phyloP scores from a whole-genome alignment of 768 basidiomycete genomes.

The Mrakia frigida region DNA sequence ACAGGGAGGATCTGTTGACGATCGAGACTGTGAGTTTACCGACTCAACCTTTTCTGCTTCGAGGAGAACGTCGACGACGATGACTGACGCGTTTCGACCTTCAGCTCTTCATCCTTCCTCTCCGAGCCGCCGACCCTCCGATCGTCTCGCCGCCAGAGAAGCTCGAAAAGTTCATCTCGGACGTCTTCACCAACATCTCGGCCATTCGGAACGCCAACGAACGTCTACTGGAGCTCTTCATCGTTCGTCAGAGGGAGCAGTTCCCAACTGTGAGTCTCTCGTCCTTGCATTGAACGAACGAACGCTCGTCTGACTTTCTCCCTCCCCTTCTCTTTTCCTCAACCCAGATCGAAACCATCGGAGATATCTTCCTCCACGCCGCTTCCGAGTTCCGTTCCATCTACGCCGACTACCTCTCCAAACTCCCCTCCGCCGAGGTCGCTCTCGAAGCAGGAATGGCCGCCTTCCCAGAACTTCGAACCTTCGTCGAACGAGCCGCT shows the following conservation, averaged over 20 bases:
- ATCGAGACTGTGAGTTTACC: slow-evolving; percentile 59
- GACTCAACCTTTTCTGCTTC: slow-evolving; percentile 25
- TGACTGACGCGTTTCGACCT: neutral
- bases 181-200: slow-evolving; percentile 82
- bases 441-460: slow-evolving; percentile 80
- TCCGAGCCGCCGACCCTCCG: slow-evolving; percentile 66
- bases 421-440: slow-evolving; percentile 74
- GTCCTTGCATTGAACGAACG: neutral
- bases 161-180: slow-evolving; percentile 77
- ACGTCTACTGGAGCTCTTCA: slow-evolving; percentile 75
- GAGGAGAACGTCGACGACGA: neutral
- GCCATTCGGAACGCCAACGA: slow-evolving; percentile 80
- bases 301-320: neutral
- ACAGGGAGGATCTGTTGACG: slow-evolving; percentile 76
- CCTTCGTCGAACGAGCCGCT: slow-evolving; percentile 68
- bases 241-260: slow-evolving; percentile 81
- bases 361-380: slow-evolving; percentile 80
- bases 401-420: slow-evolving; percentile 64
- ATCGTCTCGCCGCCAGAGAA: slow-evolving; percentile 58
- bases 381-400: slow-evolving; percentile 80
- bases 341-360: slow-evolving; percentile 62
- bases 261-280: slow-evolving; percentile 46
- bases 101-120: slow-evolving; percentile 70
- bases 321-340: neutral
- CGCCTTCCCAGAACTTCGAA: slow-evolving; percentile 67